Conservation (phyloP, 2,329 filamentous ascomycete species). For the Taxawa tesnikishii region DNA sequence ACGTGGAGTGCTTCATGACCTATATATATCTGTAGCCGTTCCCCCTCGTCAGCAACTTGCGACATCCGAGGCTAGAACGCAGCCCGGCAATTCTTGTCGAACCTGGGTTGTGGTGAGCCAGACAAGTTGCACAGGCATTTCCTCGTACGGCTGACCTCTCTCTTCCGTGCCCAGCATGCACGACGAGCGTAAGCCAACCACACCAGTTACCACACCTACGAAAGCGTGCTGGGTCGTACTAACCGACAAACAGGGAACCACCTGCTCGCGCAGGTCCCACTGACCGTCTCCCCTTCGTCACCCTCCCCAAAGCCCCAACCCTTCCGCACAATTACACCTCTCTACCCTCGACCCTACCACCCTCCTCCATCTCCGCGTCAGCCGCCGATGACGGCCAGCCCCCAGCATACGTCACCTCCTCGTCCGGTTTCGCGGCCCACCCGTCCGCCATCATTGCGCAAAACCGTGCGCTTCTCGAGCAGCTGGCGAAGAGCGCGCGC, state of each 20-base stretch:
- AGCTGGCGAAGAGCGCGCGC: slow-evolving; percentile 56
- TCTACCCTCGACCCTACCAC: slow-evolving; percentile 75
- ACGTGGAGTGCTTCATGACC: too few relatives aligned
- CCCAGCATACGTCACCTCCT: slow-evolving; percentile 63
- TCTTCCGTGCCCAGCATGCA: too few relatives aligned
- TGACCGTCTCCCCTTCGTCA: slow-evolving; percentile 89
- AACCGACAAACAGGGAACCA: slow-evolving; percentile 58
- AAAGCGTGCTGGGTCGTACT: too few relatives aligned
- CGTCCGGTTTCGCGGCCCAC: slow-evolving; percentile 67
- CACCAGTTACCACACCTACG: too few relatives aligned
- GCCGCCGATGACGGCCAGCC: slow-evolving; percentile 25
- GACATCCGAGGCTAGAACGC: too few relatives aligned
- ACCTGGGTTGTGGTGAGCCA: too few relatives aligned
- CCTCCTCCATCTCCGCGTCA: slow-evolving; percentile 32
- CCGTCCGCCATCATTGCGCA: slow-evolving; percentile 76
- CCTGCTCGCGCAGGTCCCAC: slow-evolving; percentile 79
- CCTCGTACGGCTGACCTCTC: too few relatives aligned
- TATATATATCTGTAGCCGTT: too few relatives aligned
- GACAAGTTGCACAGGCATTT: too few relatives aligned
- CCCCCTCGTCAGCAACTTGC: too few relatives aligned
- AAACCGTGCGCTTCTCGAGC: slow-evolving; percentile 64
- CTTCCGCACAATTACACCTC: slow-evolving; percentile 92
- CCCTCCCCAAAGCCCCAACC: slow-evolving; percentile 77
- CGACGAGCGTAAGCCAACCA: too few relatives aligned
- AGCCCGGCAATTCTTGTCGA: too few relatives aligned